A percentile compares a stretch with the other conserved stretches of the same genome.
phyloP scores from a whole-genome alignment of 495 filamentous ascomycete genomes.

The Penicillium antarcticum region DNA sequence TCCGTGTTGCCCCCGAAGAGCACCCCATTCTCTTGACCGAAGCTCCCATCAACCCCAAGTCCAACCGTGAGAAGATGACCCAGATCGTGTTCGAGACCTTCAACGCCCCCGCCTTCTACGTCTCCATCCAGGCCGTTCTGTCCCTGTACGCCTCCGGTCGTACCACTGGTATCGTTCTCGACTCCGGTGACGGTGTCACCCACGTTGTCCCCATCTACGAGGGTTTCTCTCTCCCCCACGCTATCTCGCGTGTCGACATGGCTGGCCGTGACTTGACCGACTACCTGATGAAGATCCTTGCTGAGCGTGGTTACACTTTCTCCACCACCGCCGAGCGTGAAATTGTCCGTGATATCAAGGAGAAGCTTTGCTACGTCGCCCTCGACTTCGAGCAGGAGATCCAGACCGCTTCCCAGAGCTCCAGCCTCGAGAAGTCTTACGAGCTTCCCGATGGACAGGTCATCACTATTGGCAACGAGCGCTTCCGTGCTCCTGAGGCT shows the following conservation, averaged over 20 bases:
- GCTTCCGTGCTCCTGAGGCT: slow-evolving; percentile 98
- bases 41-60: slow-evolving; percentile 99
- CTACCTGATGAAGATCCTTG: slow-evolving; percentile 99
- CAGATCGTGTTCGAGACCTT: slow-evolving; percentile 99
- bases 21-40: slow-evolving; percentile 99
- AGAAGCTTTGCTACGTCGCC: slow-evolving; percentile 99
- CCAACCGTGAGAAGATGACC: slow-evolving; percentile 99
- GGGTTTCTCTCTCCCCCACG: slow-evolving; percentile 98
- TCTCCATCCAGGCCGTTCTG: slow-evolving; percentile 99
- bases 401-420: slow-evolving; percentile 97
- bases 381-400: slow-evolving; percentile 99
- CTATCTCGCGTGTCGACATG: slow-evolving; percentile 99
- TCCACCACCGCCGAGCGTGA: slow-evolving; percentile 99
- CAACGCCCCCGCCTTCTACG: slow-evolving; percentile 99
- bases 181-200: slow-evolving; percentile 99
- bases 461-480: slow-evolving; percentile 99
- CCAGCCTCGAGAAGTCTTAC: slow-evolving; percentile 99
- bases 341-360: slow-evolving; percentile 99
- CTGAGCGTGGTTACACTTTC: slow-evolving; percentile 98
- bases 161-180: slow-evolving; percentile 99
- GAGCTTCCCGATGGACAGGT: slow-evolving; percentile 99
- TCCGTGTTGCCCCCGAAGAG: slow-evolving; percentile 99
- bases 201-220: slow-evolving; percentile 99
- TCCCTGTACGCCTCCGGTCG: slow-evolving; percentile 99
- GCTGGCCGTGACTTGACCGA: slow-evolving; percentile 99